These are phyloP conservation scores for Acephala macrosclerotiorum DNA, from an alignment of 2,329 filamentous ascomycete species.

Conservation along the genomic window DNA sequence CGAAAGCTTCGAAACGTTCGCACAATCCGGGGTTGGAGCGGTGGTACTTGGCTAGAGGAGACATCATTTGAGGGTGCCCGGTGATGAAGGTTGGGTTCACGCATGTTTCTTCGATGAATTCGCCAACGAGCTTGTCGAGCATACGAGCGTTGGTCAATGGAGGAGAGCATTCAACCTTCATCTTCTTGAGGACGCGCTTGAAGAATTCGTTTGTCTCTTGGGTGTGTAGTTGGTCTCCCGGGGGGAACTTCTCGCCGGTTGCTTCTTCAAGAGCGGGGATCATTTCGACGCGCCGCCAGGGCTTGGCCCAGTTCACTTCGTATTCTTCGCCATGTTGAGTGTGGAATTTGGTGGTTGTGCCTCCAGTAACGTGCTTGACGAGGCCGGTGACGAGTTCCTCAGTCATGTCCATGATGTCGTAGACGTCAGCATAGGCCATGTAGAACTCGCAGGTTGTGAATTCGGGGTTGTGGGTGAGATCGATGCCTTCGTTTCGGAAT, in stretches of 20 bases:
- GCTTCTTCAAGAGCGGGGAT: slow-evolving; percentile 90
- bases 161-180: slow-evolving; percentile 86
- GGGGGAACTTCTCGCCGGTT: slow-evolving; percentile 91
- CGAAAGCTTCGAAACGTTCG: slow-evolving; percentile 97
- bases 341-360: slow-evolving; percentile 85
- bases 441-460: slow-evolving; percentile 99
- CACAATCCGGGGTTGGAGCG: slow-evolving; percentile 82
- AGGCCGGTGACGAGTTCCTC: slow-evolving; percentile 92
- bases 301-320: slow-evolving; percentile 94
- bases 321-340: slow-evolving; percentile 87
- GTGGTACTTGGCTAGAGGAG: slow-evolving; percentile 94
- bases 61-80: slow-evolving; percentile 90
- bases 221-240: slow-evolving; percentile 88
- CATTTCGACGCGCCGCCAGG: slow-evolving; percentile 96
- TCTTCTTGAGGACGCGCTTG: slow-evolving; percentile 83
- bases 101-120: slow-evolving; percentile 94
- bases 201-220: slow-evolving; percentile 88
- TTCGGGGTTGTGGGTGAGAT: slow-evolving; percentile 96
- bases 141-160: slow-evolving; percentile 94
- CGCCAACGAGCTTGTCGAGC: slow-evolving; percentile 92
- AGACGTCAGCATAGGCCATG: slow-evolving; percentile 89
- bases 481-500: slow-evolving; percentile 92
- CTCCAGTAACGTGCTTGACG: slow-evolving; percentile 87
- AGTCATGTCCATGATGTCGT: slow-evolving; percentile 89
- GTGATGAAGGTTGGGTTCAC: slow-evolving; percentile 93